Base-by-base conservation (phyloP, 2,329 filamentous ascomycete genomes). In the Xylariales sp. region DNA sequence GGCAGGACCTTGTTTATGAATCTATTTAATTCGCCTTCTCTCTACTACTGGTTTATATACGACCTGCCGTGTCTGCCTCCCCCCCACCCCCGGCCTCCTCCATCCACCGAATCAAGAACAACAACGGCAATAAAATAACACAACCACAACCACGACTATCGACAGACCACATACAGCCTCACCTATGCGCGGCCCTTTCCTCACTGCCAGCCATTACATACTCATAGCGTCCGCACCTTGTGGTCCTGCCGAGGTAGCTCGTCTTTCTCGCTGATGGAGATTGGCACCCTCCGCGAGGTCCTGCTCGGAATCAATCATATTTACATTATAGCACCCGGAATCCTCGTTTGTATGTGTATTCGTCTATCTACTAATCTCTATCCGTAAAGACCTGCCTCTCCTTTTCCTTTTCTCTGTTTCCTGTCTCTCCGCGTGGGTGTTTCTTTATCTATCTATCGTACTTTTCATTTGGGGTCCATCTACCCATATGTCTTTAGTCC, bases 21-120 rank as follows among this genome's bases (percentile, higher is more conserved):
- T 63, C 56, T 53, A 45, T 50, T 55, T 55, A 23, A 30, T 55
- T 32, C 56, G 28, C 14, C 9, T 45, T 57, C 50, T 16, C 41
- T 34, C 55, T 53, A 16, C 28, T 18, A 52, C 49, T 63, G 34
- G 46, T 53, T 62, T 57, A 56, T 56, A 62, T 55, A 65, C 66
- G 30, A 49, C 43, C 48, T 46, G 53, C 30, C 36, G 12, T n/a
- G 12, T n/a, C 28, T 30, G 23, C 14, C 18, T 23, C 5, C 3
- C 14, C 60, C 41, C 14, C 34, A 3, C 43, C 55, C 49, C 18
- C 23, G 23, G 23, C 23, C 39, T 43, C 58, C 53, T 63, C 56
- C 58, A 49, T 52, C 46, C 7, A n/a, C 28, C 32, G 23, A 23
- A 18, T 45, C 60, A 32, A 34, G 32, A 53, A 45, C 52, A 60